Percentiles rank a stretch among this genome's conserved stretches.
Conservation (phyloP, 2,329 filamentous ascomycete genomes). For the Onygenales sp. region DNA sequence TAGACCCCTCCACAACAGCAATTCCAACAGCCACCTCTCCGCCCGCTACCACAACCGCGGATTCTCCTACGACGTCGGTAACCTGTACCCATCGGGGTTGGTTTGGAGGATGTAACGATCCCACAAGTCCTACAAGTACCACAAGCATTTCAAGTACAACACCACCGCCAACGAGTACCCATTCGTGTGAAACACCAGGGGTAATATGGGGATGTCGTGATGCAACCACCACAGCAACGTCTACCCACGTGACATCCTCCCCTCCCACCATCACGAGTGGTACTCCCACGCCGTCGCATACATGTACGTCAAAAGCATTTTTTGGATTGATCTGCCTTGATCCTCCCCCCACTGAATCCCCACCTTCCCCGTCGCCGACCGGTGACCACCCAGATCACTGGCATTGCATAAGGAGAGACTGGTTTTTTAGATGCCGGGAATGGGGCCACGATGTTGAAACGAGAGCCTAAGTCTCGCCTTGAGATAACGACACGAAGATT, state of each 20-base stretch:
- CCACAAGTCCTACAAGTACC: conserved; percentile 18
- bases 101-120: conserved; percentile 32
- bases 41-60: conserved; percentile 23
- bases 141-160: conserved; percentile 13
- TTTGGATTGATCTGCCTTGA: conserved; percentile 20
- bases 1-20: conserved; percentile 39
- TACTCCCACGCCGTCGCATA: conserved; percentile 17
- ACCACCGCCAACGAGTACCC: conserved; percentile 12
- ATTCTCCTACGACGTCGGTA: conserved; percentile 14
- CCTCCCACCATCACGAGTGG: conserved; percentile 19
- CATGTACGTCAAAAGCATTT: conserved; percentile 17
- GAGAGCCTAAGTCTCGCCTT: neutral
- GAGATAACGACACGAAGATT: neutral
- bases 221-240: conserved; percentile 19
- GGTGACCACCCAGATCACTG: conserved; percentile 16
- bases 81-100: conserved; percentile 19
- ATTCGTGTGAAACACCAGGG: conserved; percentile 43
- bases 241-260: conserved; percentile 24
- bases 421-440: conserved; percentile 36
- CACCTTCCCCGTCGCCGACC: conserved; percentile 8
- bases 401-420: conserved; percentile 30
- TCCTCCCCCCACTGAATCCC: neutral
- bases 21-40: conserved; percentile 25
- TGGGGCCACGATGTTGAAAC: conserved; percentile 15
- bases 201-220: conserved; percentile 49